Conservation (phyloP, 2,329 filamentous ascomycete species). For the Aspergillus intermedius region DNA sequence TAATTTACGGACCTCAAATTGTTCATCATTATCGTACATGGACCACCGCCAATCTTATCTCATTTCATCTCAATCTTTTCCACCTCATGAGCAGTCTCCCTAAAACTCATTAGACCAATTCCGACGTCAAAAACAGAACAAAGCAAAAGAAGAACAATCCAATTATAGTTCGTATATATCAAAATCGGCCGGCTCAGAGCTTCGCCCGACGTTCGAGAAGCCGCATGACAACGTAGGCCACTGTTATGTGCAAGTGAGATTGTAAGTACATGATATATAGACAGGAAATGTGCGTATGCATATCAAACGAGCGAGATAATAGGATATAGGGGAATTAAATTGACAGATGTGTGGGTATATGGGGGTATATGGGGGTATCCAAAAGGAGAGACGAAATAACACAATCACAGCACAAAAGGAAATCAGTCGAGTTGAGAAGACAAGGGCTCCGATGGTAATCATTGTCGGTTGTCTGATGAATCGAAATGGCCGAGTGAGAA, state of each 20-base stretch:
- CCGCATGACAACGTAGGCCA: constrained; percentile 28
- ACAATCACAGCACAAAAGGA: not conserved
- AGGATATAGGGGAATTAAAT: not conserved
- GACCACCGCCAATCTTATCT: no score
- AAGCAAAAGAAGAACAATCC: no score
- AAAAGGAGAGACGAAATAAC: not conserved
- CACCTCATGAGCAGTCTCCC: no score
- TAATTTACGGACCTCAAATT: no score
- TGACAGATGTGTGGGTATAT: not conserved
- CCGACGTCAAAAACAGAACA: no score
- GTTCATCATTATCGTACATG: no score
- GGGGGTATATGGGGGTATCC: not conserved
- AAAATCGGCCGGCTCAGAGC: constrained; percentile 14
- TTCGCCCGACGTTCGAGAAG: constrained; percentile 29
- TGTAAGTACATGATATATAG: not conserved
- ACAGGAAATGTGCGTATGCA: not conserved
- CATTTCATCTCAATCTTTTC: no score
- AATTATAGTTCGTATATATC: not conserved
- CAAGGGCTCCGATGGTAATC: not conserved
- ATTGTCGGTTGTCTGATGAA: not conserved
- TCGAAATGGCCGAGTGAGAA: constrained; percentile 6
- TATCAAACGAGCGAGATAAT: not conserved
- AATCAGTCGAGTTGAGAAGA: not conserved
- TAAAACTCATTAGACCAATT: no score
- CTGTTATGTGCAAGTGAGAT: constrained; percentile 12